A percentile compares a stretch with the other conserved stretches of the same genome.
phyloP scores from a whole-genome alignment of 768 basidiomycete species.

The Amanita molliuscula region DNA sequence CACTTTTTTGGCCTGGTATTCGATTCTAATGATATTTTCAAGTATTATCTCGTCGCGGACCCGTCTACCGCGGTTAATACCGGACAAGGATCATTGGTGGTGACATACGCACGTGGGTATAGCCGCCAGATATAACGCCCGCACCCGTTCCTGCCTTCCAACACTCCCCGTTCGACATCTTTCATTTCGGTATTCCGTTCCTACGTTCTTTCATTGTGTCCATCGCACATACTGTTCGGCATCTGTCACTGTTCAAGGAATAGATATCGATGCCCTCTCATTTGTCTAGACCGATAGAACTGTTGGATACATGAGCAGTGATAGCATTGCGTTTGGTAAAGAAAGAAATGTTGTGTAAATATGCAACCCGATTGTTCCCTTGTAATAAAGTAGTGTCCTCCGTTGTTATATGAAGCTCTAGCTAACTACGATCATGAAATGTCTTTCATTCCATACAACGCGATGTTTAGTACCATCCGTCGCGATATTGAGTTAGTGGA shows the following conservation, averaged over 20 bases:
- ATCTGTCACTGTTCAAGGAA: constrained; percentile 1
- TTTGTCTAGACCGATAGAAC: neutral
- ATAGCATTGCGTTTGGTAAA: neutral
- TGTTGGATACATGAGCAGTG: neutral
- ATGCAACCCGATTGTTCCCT: neutral
- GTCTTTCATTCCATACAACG: constrained; percentile 19
- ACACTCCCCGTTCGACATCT: neutral
- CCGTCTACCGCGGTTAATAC: constrained; percentile 34
- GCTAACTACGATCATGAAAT: constrained; percentile 15
- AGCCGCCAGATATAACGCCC: constrained; percentile 22
- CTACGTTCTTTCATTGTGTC: neutral
- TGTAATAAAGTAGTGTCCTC: neutral
- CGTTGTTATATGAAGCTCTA: neutral
- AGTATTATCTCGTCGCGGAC: constrained; percentile 37
- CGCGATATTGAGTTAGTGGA: too few relatives aligned
- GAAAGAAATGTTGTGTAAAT: neutral
- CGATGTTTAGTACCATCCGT: too few relatives aligned
- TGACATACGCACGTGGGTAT: constrained; percentile 39
- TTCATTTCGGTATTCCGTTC: too few relatives aligned
- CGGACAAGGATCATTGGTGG: constrained; percentile 33
- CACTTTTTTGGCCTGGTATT: neutral
- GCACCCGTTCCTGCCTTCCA: constrained; percentile 1
- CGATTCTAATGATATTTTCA: neutral
- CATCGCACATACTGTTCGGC: neutral
- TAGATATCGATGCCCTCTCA: neutral